Evolutionary conservation across 257 asterid species (phyloP).

Genomic region (Orobanche coerulescens): DNA sequence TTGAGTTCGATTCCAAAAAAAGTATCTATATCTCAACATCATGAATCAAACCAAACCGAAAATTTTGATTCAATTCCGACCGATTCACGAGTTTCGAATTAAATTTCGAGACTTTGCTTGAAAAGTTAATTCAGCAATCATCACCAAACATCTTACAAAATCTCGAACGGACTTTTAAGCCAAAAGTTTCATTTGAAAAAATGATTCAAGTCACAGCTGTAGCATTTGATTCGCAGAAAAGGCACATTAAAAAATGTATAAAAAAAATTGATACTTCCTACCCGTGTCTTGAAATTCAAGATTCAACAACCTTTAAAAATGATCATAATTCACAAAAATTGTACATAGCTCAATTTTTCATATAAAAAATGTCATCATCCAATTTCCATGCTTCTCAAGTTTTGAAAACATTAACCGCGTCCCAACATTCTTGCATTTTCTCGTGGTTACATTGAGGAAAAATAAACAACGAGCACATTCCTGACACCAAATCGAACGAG

Average conservation of each 20-base stretch:
- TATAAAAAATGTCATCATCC: constrained; percentile 19
- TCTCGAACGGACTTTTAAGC: neutral
- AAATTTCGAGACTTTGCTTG: too few relatives aligned
- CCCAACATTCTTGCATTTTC: neutral
- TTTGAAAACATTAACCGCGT: neutral
- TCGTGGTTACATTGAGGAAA: neutral
- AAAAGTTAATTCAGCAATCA: constrained; percentile 3
- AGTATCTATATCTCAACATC: too few relatives aligned
- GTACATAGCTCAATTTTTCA: constrained; percentile 12
- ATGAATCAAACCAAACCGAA: too few relatives aligned
- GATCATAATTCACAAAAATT: constrained; percentile 10
- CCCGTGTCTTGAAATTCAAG: constrained; percentile 19
- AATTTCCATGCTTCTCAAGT: neutral
- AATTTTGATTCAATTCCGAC: too few relatives aligned
- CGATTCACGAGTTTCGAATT: too few relatives aligned
- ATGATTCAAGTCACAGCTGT: constrained; percentile 11
- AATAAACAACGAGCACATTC: neutral
- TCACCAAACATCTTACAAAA: neutral
- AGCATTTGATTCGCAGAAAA: neutral
- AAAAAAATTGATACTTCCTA: constrained; percentile 23
- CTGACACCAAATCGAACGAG: neutral
- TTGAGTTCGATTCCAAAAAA: too few relatives aligned
- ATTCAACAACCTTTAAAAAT: constrained; percentile 12
- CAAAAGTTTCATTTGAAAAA: neutral
- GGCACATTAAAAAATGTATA: neutral